Evolutionary conservation across 2,329 filamentous ascomycete genomes (phyloP), one percentile per base, ranked within the genome.

Genomic region (Myotisia sp.): DNA sequence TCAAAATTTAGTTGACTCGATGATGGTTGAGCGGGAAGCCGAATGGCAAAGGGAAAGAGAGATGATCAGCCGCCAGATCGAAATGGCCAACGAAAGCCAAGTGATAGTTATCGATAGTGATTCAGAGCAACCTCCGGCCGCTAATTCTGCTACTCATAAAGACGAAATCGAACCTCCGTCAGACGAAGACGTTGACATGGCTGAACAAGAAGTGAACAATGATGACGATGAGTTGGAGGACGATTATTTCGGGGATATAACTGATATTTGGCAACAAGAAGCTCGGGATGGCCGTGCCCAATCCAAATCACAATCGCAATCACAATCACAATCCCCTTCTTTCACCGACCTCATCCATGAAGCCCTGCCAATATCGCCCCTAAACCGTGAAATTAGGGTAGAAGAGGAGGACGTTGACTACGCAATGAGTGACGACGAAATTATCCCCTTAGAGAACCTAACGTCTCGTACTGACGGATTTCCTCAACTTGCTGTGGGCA

Each of bases 1-100:
- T 14, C 37, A 34, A 19, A 20, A 10, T 7, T 26, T 23, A 26
- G 18, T 34, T 7, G 31, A 34, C 13, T 34, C 31, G 20, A 14
- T 34, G 34, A 53, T 52, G 45, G 44, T 44, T 34, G 48, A 40
- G 33, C 51, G 53, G 17, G 54, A 63, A 49, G 50, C 42, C 21
- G 51, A 60, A 41, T 65, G 59, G 59, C 62, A 64, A 37, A 48
- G 49, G 12, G 61, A 65, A 43, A 55, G 62, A 37, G 57, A 63
- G 36, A 53, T 51, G 7, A 52, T 64, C 17, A 62, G 60, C 37
- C 53, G 50, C 14, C 50, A 63, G 33, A 64, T 64, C 29, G 46
- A 59, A 17, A 49, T 54, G 44, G 57, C 62, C 9, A 62, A 57
- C 34, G 46, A 52, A 8, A 58, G 52, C 29, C 53, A 60, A 36